Base-by-base conservation (phyloP, 1,284 basidiomycete genomes). In the Stereum hirsutum region DNA sequence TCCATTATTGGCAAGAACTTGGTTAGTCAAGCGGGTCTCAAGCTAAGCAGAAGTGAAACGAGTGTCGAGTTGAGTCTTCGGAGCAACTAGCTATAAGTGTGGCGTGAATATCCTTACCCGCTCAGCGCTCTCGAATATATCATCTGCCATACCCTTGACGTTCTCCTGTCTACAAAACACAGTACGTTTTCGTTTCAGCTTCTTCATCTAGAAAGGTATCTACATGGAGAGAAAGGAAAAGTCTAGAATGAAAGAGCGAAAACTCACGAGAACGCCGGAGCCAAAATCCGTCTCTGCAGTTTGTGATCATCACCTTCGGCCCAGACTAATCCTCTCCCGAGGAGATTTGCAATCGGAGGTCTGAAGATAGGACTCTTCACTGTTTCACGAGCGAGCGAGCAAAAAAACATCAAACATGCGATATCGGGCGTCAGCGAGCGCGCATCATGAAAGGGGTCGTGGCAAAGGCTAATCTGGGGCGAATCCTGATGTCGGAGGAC, bases 241-340 rank as follows among this genome's bases (percentile, higher is more conserved):
- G n/a, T n/a, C n/a, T n/a, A n/a, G n/a, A n/a, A n/a, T n/a, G n/a
- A n/a, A n/a, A 52, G 50, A 45, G 31, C 50, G 35, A 55, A 47
- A 26, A 31, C 23, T 19, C 26, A 38, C 35, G 30, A 28, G 15
- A 43, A 57, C 50, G 57, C 49, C 15, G 60, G 55, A 0, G 54
- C 48, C 15, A 52, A 53, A 33, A 42, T 47, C 15, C 59, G 46
- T 15, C 57, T 52, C 11, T 49, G 49, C 7, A 53, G 48, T 54
- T 59, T 57, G 19, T 54, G 51, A 42, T 52, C 39, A 27, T 55
- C 57, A 1, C 60, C 60, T 34, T 59, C 57, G 12, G 59, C 58
- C 60, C 61, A 63, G 2, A 53, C 51, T 11, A 63, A 41, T 11
- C 54, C 51, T 27, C 52, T 54, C 4, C 62, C 62, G 5, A 61